phyloP scores from a whole-genome alignment of 768 basidiomycete genomes.

The Vishniacozyma victoriae region DNA sequence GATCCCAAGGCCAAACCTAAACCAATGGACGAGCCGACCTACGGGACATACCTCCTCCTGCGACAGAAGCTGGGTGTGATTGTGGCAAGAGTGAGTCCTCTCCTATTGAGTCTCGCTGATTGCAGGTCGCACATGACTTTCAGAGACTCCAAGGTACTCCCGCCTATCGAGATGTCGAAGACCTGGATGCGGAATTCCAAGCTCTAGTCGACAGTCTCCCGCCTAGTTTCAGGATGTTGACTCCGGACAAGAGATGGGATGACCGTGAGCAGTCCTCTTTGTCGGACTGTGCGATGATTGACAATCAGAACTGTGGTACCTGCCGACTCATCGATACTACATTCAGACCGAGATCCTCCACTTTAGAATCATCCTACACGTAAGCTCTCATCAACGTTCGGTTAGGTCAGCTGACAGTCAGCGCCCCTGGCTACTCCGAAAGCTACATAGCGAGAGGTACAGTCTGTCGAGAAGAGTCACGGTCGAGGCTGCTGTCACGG shows the following conservation, averaged over 20 bases:
- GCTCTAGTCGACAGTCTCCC: constrained; percentile 72
- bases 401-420: too few species aligned
- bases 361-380: constrained; percentile 46
- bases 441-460: constrained; percentile 72
- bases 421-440: constrained; percentile 85
- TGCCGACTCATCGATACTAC: constrained; percentile 80
- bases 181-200: constrained; percentile 76
- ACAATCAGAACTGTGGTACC: constrained; percentile 36
- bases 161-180: constrained; percentile 76
- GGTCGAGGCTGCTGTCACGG: constrained; percentile 69
- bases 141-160: constrained; percentile 76
- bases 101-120: constrained; percentile 76
- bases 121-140: constrained; percentile 86
- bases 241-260: constrained; percentile 40
- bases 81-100: constrained; percentile 59
- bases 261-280: constrained; percentile 7
- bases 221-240: constrained; percentile 49
- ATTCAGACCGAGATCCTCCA: constrained; percentile 71
- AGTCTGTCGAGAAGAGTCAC: constrained; percentile 83
- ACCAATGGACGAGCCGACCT: constrained; percentile 61
- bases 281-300: neutral
- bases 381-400: too few species aligned
- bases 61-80: constrained; percentile 74
- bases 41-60: constrained; percentile 81
- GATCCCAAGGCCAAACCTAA: neutral